These are phyloP conservation scores for Ascochyta pisi DNA, from an alignment of 2,329 filamentous ascomycete species.

Conservation along the genomic window DNA sequence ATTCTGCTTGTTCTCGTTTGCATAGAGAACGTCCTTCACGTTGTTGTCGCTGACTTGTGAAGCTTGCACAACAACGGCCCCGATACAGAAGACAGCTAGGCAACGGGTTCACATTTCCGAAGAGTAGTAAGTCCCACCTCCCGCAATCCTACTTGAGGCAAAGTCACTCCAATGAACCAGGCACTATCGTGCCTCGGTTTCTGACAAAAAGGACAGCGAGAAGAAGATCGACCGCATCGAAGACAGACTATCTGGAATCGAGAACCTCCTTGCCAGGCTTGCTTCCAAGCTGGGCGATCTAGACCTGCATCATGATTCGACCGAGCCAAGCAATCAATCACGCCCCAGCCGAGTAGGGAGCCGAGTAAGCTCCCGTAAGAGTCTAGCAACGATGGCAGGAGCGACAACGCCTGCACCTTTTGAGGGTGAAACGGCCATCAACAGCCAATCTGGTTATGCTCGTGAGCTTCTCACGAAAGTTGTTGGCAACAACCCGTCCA, in stretches of 20 bases:
- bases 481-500: slow-evolving; percentile 45
- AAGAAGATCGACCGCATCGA: slow-evolving; percentile 62
- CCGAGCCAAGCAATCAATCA: slow-evolving; percentile 35
- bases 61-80: slow-evolving; percentile 45
- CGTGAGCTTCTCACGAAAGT: slow-evolving; percentile 52
- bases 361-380: slow-evolving; percentile 19
- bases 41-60: slow-evolving; percentile 16
- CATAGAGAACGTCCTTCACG: not conserved
- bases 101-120: slow-evolving; percentile 48
- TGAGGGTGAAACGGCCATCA: slow-evolving; percentile 59
- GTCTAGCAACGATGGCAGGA: slow-evolving; percentile 31
- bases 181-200: slow-evolving; percentile 10
- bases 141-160: not conserved
- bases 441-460: slow-evolving; percentile 58
- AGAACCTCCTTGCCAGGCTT: slow-evolving; percentile 50
- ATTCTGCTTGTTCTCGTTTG: not conserved
- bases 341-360: slow-evolving; percentile 28
- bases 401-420: slow-evolving; percentile 46
- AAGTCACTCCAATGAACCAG: not conserved
- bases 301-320: slow-evolving; percentile 29
- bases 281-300: slow-evolving; percentile 39
- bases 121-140: slow-evolving; percentile 42
- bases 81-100: slow-evolving; percentile 39
- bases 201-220: slow-evolving; percentile 49
- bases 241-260: slow-evolving; percentile 58